Evolutionary conservation across 768 basidiomycete genomes (phyloP).

Genomic region (Strobilomyces confusus): DNA sequence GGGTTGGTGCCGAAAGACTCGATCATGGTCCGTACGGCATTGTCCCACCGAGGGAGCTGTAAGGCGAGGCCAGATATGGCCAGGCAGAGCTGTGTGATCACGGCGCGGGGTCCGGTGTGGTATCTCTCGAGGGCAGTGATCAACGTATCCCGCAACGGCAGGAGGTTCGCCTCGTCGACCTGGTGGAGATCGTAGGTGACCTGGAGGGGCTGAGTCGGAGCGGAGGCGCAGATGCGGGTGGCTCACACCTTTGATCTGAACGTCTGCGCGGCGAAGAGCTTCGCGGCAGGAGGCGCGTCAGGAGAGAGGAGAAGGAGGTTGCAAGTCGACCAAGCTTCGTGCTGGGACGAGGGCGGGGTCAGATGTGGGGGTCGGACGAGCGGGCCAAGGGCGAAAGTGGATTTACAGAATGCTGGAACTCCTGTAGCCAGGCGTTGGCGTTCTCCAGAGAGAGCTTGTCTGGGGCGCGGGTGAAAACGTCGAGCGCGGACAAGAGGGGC

Average conservation of each 20-base stretch:
- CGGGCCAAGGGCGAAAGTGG: constrained; percentile 64
- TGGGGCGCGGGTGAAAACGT: constrained; percentile 76
- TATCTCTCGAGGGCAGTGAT: constrained; percentile 70
- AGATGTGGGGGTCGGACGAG: constrained; percentile 58
- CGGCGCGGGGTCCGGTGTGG: constrained; percentile 71
- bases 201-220: constrained; percentile 46
- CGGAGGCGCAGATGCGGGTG: constrained; percentile 9
- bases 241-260: constrained; percentile 84
- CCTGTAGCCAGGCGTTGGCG: constrained; percentile 94
- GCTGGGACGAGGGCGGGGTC: constrained; percentile 70
- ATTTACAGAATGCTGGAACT: constrained; percentile 99
- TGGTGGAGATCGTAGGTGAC: constrained; percentile 94
- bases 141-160: constrained; percentile 85
- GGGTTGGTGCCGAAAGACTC: constrained; percentile 83
- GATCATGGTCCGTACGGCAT: constrained; percentile 78
- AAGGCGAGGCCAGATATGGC: constrained; percentile 88
- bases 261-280: constrained; percentile 95
- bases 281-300: constrained; percentile 73
- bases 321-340: constrained; percentile 95
- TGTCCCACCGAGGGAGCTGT: constrained; percentile 82
- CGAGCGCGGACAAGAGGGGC: constrained; percentile 69
- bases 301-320: constrained; percentile 83
- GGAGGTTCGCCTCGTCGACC: constrained; percentile 67
- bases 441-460: constrained; percentile 79
- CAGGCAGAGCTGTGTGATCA: constrained; percentile 86